phyloP scores from a whole-genome alignment of 768 basidiomycete genomes.

The Mycena floridula region DNA sequence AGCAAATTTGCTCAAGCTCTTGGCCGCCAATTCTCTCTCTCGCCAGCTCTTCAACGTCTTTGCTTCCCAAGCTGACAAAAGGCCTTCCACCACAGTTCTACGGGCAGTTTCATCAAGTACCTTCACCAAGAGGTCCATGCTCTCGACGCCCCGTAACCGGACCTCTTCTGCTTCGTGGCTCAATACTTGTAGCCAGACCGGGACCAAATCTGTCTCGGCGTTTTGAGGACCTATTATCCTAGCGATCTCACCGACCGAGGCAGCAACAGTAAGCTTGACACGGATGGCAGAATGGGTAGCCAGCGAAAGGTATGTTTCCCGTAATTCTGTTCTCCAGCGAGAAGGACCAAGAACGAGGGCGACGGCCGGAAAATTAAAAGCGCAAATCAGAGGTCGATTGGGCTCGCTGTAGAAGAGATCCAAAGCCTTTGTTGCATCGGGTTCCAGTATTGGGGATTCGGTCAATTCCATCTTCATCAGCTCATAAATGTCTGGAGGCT shows the following conservation, averaged over 20 bases:
- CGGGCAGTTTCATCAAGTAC: conserved; percentile 46
- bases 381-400: conserved; percentile 70
- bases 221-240: conserved; percentile 73
- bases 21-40: conserved; percentile 66
- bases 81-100: conserved; percentile 34
- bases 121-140: conserved; percentile 48
- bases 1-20: conserved; percentile 45
- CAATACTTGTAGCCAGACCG: conserved; percentile 62
- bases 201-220: conserved; percentile 61
- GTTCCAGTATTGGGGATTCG: too few relatives aligned
- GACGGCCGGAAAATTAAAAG: conserved; percentile 91
- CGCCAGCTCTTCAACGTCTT: conserved; percentile 66
- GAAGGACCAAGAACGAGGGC: conserved; percentile 70
- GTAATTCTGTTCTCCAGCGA: conserved; percentile 66
- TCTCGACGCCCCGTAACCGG: conserved; percentile 64
- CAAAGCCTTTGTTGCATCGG: conserved; percentile 14
- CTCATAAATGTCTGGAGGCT: too few relatives aligned
- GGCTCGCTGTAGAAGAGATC: conserved; percentile 57
- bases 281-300: conserved; percentile 53
- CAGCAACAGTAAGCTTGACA: conserved; percentile 76
- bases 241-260: conserved; percentile 85
- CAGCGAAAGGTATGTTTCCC: conserved; percentile 60
- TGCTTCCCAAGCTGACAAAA: conserved; percentile 52
- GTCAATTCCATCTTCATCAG: not conserved
- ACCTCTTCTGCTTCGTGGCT: conserved; percentile 61